Conservation (phyloP, 2,329 filamentous ascomycete species). For the Penicillium sp. region DNA sequence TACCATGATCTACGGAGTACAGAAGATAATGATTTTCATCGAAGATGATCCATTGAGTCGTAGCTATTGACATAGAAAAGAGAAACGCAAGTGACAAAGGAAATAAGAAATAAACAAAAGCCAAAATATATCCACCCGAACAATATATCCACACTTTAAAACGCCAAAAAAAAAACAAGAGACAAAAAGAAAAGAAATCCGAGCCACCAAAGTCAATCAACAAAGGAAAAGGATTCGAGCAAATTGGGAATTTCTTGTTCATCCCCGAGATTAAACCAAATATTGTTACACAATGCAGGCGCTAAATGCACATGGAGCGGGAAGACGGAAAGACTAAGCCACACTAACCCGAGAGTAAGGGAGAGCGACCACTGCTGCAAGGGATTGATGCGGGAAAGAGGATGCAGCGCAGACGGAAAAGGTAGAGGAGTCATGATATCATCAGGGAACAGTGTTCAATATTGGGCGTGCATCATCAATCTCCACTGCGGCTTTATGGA, state of each 20-base stretch:
- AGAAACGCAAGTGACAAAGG: slow-evolving; percentile 17
- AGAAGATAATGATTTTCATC: neutral
- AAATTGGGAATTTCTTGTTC: slow-evolving; percentile 2
- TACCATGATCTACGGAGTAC: neutral
- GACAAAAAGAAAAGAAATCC: slow-evolving; percentile 5
- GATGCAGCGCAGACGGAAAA: neutral
- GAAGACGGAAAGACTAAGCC: slow-evolving; percentile 12
- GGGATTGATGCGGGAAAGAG: neutral
- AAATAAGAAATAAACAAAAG: slow-evolving; percentile 11
- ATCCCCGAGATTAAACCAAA: slow-evolving; percentile 13
- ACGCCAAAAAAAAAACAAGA: slow-evolving; percentile 11
- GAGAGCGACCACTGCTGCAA: slow-evolving; percentile 1
- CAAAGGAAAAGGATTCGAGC: slow-evolving; percentile 10
- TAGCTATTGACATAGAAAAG: slow-evolving; percentile 23
- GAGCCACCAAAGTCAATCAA: slow-evolving; percentile 10
- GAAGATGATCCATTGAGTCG: slow-evolving; percentile 10
- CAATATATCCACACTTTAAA: slow-evolving; percentile 19
- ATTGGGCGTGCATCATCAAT: slow-evolving; percentile 8
- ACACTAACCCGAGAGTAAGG: slow-evolving; percentile 8
- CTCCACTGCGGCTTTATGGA: slow-evolving; percentile 11
- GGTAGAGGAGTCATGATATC: slow-evolving; percentile 12
- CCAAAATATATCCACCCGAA: slow-evolving; percentile 8
- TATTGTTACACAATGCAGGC: slow-evolving; percentile 29
- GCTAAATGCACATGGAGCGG: slow-evolving; percentile 29
- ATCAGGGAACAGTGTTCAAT: slow-evolving; percentile 7